phyloP scores from a whole-genome alignment of 768 basidiomycete species.

The Russula griseocarnosa region DNA sequence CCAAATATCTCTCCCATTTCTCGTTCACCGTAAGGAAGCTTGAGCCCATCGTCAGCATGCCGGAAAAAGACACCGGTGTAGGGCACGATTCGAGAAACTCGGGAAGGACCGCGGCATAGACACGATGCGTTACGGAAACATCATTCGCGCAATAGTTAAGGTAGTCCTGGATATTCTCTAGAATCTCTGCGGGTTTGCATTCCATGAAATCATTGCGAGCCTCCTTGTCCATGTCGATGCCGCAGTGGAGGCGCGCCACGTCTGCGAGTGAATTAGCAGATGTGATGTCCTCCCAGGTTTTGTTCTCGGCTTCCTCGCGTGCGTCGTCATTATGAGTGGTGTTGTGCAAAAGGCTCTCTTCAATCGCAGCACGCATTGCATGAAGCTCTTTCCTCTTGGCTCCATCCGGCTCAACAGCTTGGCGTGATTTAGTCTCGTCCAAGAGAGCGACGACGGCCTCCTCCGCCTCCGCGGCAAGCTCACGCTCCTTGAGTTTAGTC shows the following conservation, averaged over 20 bases:
- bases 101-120: slow-evolving; percentile 74
- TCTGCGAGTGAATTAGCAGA: slow-evolving; percentile 89
- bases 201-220: slow-evolving; percentile 75
- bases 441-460: slow-evolving; percentile 56
- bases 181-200: slow-evolving; percentile 58
- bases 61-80: slow-evolving; percentile 89
- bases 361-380: slow-evolving; percentile 37
- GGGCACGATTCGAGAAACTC: slow-evolving; percentile 81
- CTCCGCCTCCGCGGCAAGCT: slow-evolving; percentile 59
- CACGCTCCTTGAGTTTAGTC: slow-evolving; percentile 50
- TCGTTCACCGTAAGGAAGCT: slow-evolving; percentile 89
- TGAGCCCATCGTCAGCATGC: slow-evolving; percentile 86
- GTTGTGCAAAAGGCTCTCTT: slow-evolving; percentile 39
- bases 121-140: slow-evolving; percentile 77
- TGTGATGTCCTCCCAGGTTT: slow-evolving; percentile 91
- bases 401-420: slow-evolving; percentile 41
- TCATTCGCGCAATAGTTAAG: slow-evolving; percentile 84
- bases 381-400: slow-evolving; percentile 40
- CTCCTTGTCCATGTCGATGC: slow-evolving; percentile 72
- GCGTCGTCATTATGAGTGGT: slow-evolving; percentile 40
- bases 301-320: slow-evolving; percentile 44
- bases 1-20: slow-evolving; percentile 81
- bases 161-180: slow-evolving; percentile 63
- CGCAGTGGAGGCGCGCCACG: slow-evolving; percentile 87
- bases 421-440: slow-evolving; percentile 39